phyloP scores from a whole-genome alignment of 2,329 filamentous ascomycete genomes.

The Pseudogymnoascus verrucosus region DNA sequence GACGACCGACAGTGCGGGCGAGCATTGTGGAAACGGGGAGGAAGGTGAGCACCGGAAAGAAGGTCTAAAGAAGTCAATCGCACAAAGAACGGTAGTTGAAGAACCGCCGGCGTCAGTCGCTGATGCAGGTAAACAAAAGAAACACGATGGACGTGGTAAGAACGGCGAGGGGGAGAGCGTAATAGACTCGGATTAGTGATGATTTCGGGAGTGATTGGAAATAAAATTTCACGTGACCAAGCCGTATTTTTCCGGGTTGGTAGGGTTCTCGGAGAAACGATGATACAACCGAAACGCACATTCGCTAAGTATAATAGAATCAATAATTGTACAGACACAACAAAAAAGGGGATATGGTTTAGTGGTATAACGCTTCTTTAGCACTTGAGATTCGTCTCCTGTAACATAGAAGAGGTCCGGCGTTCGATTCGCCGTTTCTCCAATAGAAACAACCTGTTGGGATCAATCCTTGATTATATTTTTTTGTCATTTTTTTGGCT shows the following conservation, averaged over 20 bases:
- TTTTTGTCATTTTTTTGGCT: neutral
- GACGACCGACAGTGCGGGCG: neutral
- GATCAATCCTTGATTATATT: conserved; percentile 5
- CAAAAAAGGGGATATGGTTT: conserved; percentile 6
- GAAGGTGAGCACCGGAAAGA: neutral
- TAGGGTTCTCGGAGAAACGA: neutral
- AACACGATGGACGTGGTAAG: neutral
- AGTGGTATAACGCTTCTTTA: conserved; percentile 8
- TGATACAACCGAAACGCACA: conserved; percentile 3
- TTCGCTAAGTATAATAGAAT: neutral
- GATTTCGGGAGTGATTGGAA: conserved; percentile 6
- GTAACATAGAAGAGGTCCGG: conserved; percentile 6
- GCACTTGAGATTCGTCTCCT: conserved; percentile 4
- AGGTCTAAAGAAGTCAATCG: neutral
- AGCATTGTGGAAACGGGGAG: neutral
- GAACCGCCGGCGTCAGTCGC: neutral
- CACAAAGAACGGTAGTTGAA: neutral
- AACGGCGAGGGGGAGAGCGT: neutral
- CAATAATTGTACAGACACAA: neutral
- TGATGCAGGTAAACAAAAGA: neutral
- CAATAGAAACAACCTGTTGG: conserved; percentile 5
- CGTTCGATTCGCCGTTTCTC: conserved; percentile 7
- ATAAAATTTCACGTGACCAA: neutral
- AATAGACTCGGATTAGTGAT: neutral
- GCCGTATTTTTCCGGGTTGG: neutral